A percentile compares a stretch with the other conserved stretches of the same genome.
phyloP scores from a whole-genome alignment of 169 alveolate species.

The Cryptosporidium xiaoi region DNA sequence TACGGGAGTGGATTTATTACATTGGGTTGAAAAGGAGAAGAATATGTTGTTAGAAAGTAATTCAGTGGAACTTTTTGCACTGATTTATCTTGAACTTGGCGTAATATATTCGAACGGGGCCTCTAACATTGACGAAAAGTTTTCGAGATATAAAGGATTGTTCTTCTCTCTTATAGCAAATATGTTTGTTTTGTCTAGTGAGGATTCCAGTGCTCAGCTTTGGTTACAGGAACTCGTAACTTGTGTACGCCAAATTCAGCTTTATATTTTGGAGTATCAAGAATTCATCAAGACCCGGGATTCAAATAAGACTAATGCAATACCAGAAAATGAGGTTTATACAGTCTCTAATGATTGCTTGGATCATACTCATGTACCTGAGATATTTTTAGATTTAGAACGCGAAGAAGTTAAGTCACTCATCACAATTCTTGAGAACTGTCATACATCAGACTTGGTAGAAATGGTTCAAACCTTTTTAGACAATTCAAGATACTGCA shows the following conservation, averaged over 20 bases:
- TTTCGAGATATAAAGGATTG: slow-evolving; percentile 45
- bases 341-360: slow-evolving; percentile 11
- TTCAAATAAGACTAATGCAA: not conserved
- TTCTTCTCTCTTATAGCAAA: slow-evolving; percentile 61
- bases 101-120: slow-evolving; percentile 33
- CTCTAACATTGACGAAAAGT: slow-evolving; percentile 12
- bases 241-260: slow-evolving; percentile 46
- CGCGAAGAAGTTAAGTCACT: slow-evolving; percentile 45
- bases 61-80: slow-evolving; percentile 53
- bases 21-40: slow-evolving; percentile 70
- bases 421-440: slow-evolving; percentile 33
- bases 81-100: slow-evolving; percentile 57
- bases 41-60: slow-evolving; percentile 28
- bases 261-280: slow-evolving; percentile 39
- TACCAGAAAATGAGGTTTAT: slow-evolving; percentile 40
- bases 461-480: not conserved
- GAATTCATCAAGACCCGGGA: slow-evolving; percentile 10
- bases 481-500: slow-evolving; percentile 11
- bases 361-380: slow-evolving; percentile 61
- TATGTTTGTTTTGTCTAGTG: slow-evolving; percentile 59
- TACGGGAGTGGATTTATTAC: slow-evolving; percentile 44
- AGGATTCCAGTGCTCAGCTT: slow-evolving; percentile 45
- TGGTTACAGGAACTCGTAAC: slow-evolving; percentile 72
- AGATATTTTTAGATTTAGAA: slow-evolving; percentile 29
- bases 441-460: slow-evolving; percentile 1